Conservation (phyloP, 805 yeast genomes). For the Barnettozyma sp. region DNA sequence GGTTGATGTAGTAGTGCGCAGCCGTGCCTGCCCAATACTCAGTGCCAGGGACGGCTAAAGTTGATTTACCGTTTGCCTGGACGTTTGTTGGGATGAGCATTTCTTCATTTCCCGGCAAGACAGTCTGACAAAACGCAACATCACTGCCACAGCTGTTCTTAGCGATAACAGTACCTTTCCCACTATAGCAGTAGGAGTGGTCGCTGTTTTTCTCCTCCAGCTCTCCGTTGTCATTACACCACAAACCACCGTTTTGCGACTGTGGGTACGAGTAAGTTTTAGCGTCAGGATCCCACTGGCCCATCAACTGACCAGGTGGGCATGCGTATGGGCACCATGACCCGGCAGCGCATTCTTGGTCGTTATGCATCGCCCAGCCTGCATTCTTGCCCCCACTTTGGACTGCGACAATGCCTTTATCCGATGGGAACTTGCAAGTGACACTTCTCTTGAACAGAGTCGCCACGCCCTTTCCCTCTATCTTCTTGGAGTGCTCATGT, state of each 20-base stretch:
- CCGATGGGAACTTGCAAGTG: slow-evolving; percentile 61
- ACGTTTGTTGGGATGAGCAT: slow-evolving; percentile 84
- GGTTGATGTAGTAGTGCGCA: slow-evolving; percentile 78
- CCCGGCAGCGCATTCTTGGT: slow-evolving; percentile 68
- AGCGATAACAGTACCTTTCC: slow-evolving; percentile 66
- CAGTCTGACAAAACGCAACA: slow-evolving; percentile 89
- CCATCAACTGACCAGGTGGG: slow-evolving; percentile 79
- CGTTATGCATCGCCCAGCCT: slow-evolving; percentile 86
- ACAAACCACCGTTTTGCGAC: slow-evolving; percentile 77
- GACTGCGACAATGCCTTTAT: slow-evolving; percentile 63
- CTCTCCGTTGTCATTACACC: slow-evolving; percentile 66
- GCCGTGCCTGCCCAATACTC: slow-evolving; percentile 83
- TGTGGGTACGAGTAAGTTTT: slow-evolving; percentile 72
- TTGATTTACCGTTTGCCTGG: slow-evolving; percentile 38
- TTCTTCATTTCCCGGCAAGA: slow-evolving; percentile 89
- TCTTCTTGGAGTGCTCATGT: slow-evolving; percentile 19
- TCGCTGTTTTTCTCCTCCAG: slow-evolving; percentile 53
- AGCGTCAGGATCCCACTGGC: slow-evolving; percentile 78
- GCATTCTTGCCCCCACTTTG: slow-evolving; percentile 51
- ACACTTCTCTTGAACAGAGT: slow-evolving; percentile 30
- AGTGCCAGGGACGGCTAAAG: slow-evolving; percentile 78
- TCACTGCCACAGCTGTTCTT: slow-evolving; percentile 46
- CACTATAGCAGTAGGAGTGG: slow-evolving; percentile 64
- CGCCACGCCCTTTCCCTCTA: slow-evolving; percentile 24
- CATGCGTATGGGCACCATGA: slow-evolving; percentile 89